Conservation (phyloP, 169 alveolate genomes). For the Plasmodium inui region DNA sequence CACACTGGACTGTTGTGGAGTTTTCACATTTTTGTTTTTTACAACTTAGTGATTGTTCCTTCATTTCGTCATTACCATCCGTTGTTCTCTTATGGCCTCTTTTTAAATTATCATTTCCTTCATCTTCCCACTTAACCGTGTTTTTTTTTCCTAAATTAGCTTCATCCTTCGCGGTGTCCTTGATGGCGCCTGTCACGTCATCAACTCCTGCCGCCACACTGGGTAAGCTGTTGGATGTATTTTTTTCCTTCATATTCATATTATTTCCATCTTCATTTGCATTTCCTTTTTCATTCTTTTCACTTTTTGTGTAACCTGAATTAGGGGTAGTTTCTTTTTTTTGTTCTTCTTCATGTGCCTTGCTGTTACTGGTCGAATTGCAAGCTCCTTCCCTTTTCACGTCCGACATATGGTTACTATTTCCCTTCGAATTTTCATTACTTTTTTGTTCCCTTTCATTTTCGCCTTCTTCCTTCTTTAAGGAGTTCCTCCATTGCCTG, state of each 20-base stretch:
- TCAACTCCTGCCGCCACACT: not conserved
- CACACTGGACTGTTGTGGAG: not conserved
- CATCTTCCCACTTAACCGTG: slow-evolving; percentile 33
- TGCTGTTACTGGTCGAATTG: not conserved
- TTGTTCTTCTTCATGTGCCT: slow-evolving; percentile 1
- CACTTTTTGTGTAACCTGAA: not conserved
- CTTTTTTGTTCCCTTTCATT: not conserved
- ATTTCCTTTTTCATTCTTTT: not conserved
- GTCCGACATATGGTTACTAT: not conserved
- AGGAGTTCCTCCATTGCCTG: not conserved
- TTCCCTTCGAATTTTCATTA: slow-evolving; percentile 15
- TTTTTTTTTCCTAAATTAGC: not conserved
- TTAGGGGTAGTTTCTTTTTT: slow-evolving; percentile 1
- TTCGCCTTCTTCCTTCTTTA: slow-evolving; percentile 13
- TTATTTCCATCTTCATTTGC: not conserved
- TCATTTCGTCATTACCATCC: slow-evolving; percentile 5
- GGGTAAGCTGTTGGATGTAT: not conserved
- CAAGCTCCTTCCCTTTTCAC: not conserved
- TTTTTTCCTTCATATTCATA: not conserved
- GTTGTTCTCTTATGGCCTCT: slow-evolving; percentile 32
- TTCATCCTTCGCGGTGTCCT: not conserved
- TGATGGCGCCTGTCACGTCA: too few relatives aligned
- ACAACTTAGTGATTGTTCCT: not conserved
- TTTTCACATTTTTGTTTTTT: slow-evolving; percentile 47
- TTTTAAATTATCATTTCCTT: slow-evolving; percentile 12